Percentiles rank a stretch among this genome's conserved stretches.
phyloP scores from a whole-genome alignment of 495 filamentous ascomycete genomes.

The Daldinia bambusicola region DNA sequence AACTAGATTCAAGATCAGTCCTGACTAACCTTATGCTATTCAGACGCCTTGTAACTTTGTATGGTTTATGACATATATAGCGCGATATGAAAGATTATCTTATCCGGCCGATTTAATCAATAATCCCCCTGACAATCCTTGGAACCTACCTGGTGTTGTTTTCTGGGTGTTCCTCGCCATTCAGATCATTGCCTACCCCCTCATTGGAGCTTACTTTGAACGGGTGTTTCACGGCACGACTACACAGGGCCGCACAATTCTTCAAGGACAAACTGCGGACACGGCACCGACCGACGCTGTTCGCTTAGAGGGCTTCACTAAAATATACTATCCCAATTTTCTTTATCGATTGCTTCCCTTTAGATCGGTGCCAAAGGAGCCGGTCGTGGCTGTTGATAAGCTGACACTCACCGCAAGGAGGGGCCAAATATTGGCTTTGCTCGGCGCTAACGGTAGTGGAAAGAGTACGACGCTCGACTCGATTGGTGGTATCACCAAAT shows the following conservation, averaged over 20 bases:
- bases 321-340: slow-evolving; percentile 74
- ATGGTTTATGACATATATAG: slow-evolving; percentile 74
- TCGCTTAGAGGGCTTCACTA: slow-evolving; percentile 73
- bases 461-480: slow-evolving; percentile 89
- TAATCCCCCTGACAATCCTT: slow-evolving; percentile 68
- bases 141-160: slow-evolving; percentile 70
- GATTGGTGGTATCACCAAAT: slow-evolving; percentile 78
- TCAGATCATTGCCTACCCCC: slow-evolving; percentile 77
- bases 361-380: slow-evolving; percentile 63
- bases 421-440: slow-evolving; percentile 81
- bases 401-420: slow-evolving; percentile 71
- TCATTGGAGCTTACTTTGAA: slow-evolving; percentile 77
- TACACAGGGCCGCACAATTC: slow-evolving; percentile 67
- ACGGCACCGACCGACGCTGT: slow-evolving; percentile 64
- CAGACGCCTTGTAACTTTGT: slow-evolving; percentile 77
- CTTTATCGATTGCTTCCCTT: slow-evolving; percentile 67
- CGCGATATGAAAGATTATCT: slow-evolving; percentile 70
- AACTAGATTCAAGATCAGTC: not conserved
- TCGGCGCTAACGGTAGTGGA: slow-evolving; percentile 87
- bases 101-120: slow-evolving; percentile 65
- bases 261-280: slow-evolving; percentile 49
- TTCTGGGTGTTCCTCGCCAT: slow-evolving; percentile 75
- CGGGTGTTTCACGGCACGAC: slow-evolving; percentile 78
- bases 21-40: not conserved
- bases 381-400: slow-evolving; percentile 76